phyloP scores from a whole-genome alignment of 139 green algal genomes.

The Trebouxia sp. region DNA sequence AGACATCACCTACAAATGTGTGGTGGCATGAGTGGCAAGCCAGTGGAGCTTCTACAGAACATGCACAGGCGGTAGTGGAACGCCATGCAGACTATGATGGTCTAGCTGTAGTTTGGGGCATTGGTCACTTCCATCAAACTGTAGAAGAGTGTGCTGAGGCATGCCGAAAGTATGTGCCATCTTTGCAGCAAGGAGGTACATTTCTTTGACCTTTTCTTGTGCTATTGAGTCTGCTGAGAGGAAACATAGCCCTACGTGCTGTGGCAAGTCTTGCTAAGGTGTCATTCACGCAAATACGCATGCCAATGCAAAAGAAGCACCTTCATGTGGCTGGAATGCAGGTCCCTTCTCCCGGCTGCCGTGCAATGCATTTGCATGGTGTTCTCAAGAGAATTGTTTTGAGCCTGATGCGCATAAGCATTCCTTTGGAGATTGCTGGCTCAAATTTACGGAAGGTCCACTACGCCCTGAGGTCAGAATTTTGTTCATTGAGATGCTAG shows the following conservation, averaged over 20 bases:
- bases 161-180: constrained; percentile 63
- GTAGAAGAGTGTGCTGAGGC: constrained; percentile 66
- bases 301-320: too few species aligned
- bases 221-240: too few species aligned
- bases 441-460: constrained; percentile 82
- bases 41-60: constrained; percentile 10
- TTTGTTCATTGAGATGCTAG: too few species aligned
- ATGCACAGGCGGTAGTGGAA: constrained; percentile 50
- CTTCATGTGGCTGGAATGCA: constrained; percentile 25
- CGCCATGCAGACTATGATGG: constrained; percentile 66
- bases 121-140: constrained; percentile 66
- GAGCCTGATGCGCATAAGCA: constrained; percentile 85
- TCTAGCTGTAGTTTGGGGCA: constrained; percentile 80
- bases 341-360: constrained; percentile 67
- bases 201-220: too few species aligned
- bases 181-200: background rate
- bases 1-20: constrained; percentile 47
- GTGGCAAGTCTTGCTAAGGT: too few species aligned
- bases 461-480: constrained; percentile 43
- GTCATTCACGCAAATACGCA: too few species aligned
- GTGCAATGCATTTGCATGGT: constrained; percentile 87
- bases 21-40: constrained; percentile 35
- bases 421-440: constrained; percentile 82
- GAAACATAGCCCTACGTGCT: too few species aligned
- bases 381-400: constrained; percentile 71